Evolutionary conservation across 441 rosid genomes (phyloP).

Genomic region (Theobroma grandiflorum): DNA sequence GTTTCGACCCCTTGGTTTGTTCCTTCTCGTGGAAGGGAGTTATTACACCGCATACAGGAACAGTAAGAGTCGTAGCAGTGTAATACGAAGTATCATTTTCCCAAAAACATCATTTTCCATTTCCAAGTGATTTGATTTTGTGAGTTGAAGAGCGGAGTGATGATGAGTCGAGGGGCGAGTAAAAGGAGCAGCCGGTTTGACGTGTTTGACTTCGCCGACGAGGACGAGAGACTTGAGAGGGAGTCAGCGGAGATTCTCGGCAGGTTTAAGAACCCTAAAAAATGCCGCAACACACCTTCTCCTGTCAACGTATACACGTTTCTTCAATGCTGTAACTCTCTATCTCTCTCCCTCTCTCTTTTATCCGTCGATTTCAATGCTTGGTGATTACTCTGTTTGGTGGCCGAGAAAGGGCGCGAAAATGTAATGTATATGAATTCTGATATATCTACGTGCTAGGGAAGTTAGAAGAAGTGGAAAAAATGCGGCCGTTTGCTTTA

Average conservation of each 20-base stretch:
- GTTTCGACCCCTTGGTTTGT: not conserved
- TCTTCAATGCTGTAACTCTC: conserved; percentile 54
- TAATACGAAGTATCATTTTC: no score
- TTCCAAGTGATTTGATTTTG: not conserved
- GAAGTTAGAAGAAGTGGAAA: not conserved
- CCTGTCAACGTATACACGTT: conserved; percentile 49
- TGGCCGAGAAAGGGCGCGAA: conserved; percentile 15
- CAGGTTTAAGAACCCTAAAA: conserved; percentile 32
- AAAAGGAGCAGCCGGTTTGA: conserved; percentile 31
- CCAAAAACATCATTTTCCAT: not conserved
- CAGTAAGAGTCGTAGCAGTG: no score
- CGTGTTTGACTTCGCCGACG: conserved; percentile 59
- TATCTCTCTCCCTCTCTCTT: not conserved
- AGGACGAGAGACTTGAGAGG: conserved; percentile 52
- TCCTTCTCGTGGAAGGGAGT: not conserved
- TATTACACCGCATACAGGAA: no score
- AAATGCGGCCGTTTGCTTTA: not conserved
- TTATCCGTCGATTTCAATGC: not conserved
- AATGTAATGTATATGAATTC: not conserved
- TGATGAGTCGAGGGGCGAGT: conserved; percentile 43
- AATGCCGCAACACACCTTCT: conserved; percentile 25
- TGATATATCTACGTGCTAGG: not conserved
- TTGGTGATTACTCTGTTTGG: conserved; percentile 16
- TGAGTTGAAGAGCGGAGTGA: conserved; percentile 5
- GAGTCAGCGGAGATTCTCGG: conserved; percentile 38